Base-by-base conservation (phyloP, 129 eudicot genomes). In the Escallonia rubra region DNA sequence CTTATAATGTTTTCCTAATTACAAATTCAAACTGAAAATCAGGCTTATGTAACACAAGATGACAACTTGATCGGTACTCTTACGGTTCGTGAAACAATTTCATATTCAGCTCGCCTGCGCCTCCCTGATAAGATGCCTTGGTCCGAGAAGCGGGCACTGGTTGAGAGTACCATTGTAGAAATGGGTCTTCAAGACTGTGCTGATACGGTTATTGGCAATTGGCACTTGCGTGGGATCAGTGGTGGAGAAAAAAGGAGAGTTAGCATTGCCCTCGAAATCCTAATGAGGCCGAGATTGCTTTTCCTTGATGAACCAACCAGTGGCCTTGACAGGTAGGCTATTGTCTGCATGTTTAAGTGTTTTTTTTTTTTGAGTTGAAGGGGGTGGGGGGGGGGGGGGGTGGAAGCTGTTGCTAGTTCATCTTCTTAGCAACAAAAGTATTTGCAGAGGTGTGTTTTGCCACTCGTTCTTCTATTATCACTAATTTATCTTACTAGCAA, bases 131-230 rank as follows among this genome's bases (percentile, higher is more conserved):
- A 83, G 72, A 84, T 94, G 97, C 74, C 90, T 1, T 78, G 97
- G 96, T 42, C 82, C 0, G 99, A 89, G 52, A 94, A 89, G 61
- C 83, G 87, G 0, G 81, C 97, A 7, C 52, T 94, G 76, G 86
- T 94, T 2, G 99, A 94, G 75, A 94, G 99, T 72, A 94, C 99
- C 8, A 94, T 94, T 39, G 66, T 94, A 10, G 99, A 94, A 67
- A 94, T 94, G 99, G 97, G 99, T 8, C 99, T 94, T 34, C 97
- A 94, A 70, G 99, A 94, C 67, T 94, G 99, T 55, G 99, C 99
- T 0, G 97, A 94, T 72, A 94, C 99, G 0, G 99, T 94, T 1
- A 83, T 94, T 2, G 99, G 99, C 4, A 94, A 94, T 52, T 94
- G 99, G 99, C 99, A 94, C 64, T 75, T 94, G 76, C 91, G 99